Conservation (phyloP, 1,139 yeast species). For the Geotrichum carabidarum region DNA sequence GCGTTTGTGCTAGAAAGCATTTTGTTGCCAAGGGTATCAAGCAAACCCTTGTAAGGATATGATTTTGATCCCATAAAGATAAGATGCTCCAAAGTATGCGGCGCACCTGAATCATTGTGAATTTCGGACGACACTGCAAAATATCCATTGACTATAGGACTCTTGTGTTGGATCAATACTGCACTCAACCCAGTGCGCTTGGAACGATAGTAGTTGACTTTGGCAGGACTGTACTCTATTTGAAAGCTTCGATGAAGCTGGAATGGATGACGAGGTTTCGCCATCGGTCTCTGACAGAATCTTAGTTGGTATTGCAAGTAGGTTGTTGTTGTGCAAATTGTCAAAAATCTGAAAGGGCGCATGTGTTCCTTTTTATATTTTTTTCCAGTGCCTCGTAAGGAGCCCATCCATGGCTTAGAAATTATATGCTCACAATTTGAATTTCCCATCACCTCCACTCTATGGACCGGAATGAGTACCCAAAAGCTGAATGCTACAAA, state of each 20-base stretch:
- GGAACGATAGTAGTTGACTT: conserved; percentile 65
- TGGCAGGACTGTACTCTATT: conserved; percentile 25
- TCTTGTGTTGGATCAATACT: conserved; percentile 68
- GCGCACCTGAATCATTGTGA: conserved; percentile 79
- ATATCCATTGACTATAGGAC: conserved; percentile 88
- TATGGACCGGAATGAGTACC: background rate
- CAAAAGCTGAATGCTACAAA: background rate
- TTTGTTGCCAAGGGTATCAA: conserved; percentile 81
- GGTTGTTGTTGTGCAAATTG: background rate
- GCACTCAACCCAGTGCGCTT: conserved; percentile 75
- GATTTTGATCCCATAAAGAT: conserved; percentile 89
- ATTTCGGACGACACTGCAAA: conserved; percentile 95
- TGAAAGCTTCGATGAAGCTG: conserved; percentile 17
- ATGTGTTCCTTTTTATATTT: too few relatives aligned
- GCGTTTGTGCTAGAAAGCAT: conserved; percentile 90
- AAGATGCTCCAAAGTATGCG: conserved; percentile 93
- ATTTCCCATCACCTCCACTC: background rate
- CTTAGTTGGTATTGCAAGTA: background rate
- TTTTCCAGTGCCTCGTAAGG: background rate
- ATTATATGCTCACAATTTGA: background rate
- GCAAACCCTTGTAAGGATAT: conserved; percentile 85
- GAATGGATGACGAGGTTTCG: conserved; percentile 16
- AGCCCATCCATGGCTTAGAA: background rate
- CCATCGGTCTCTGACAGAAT: background rate
- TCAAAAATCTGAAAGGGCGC: background rate